Evolutionary conservation across 345 rosid species (phyloP).

Genomic region (Eucalyptus leucophloia): DNA sequence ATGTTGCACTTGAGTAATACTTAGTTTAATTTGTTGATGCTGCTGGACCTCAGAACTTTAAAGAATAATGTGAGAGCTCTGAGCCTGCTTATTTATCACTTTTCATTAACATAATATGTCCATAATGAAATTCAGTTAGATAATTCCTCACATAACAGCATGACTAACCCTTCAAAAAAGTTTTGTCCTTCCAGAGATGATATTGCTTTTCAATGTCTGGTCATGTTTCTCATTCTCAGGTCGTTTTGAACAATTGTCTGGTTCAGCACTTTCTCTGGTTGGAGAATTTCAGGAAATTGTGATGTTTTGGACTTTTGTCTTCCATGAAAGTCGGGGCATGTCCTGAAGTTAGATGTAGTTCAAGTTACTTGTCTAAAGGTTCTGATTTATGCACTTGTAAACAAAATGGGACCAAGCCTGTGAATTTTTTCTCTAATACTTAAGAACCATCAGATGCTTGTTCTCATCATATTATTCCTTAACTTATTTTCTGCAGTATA

Average conservation of each 20-base stretch:
- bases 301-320: background rate
- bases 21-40: background rate
- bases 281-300: background rate
- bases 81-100: background rate
- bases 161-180: background rate
- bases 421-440: background rate
- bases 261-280: background rate
- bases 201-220: background rate
- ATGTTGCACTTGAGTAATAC: background rate
- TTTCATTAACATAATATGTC: background rate
- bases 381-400: background rate
- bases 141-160: background rate
- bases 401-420: background rate
- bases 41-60: background rate
- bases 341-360: background rate
- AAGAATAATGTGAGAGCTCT: background rate
- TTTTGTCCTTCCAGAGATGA: background rate
- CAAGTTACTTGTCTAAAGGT: background rate
- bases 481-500: background rate
- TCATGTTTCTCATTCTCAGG: background rate
- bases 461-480: background rate
- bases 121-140: background rate
- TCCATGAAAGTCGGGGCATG: background rate
- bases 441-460: background rate
- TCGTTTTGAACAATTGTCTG: background rate